phyloP scores from a whole-genome alignment of 371 early-diverging fungal genomes.

The Rhizopus microsporus region DNA sequence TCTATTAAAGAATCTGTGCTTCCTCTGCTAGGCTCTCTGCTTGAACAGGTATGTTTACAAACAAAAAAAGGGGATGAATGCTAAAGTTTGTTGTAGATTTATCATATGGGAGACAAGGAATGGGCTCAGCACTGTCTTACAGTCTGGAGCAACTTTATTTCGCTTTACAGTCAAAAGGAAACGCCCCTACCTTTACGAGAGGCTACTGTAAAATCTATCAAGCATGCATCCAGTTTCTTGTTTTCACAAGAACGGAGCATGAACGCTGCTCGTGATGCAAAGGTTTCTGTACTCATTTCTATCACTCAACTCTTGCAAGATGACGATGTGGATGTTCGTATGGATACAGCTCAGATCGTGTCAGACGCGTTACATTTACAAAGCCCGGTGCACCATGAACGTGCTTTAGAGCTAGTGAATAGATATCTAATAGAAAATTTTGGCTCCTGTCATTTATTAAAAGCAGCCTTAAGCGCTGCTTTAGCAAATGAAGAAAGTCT shows the following conservation, averaged over 20 bases:
- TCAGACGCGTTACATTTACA: conserved; percentile 50
- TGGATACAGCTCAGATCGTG: conserved; percentile 56
- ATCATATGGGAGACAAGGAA: conserved; percentile 3
- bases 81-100: background rate
- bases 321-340: conserved; percentile 75
- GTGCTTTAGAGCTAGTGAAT: conserved; percentile 60
- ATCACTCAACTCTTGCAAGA: conserved; percentile 52
- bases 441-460: conserved; percentile 18
- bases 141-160: conserved; percentile 50
- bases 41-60: conserved; percentile 36
- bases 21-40: conserved; percentile 45
- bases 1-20: conserved; percentile 44
- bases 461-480: conserved; percentile 20
- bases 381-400: conserved; percentile 49
- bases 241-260: conserved; percentile 20
- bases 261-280: conserved; percentile 9
- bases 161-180: conserved; percentile 51
- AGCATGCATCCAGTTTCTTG: conserved; percentile 41
- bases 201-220: conserved; percentile 53
- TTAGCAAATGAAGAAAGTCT: conserved; percentile 23
- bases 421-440: conserved; percentile 35
- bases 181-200: conserved; percentile 60
- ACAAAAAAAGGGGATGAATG: background rate
- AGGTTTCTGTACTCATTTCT: conserved; percentile 20
- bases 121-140: conserved; percentile 42